Base-by-base conservation (phyloP, 2,329 filamentous ascomycete species). In the Bipolaris oryzae region DNA sequence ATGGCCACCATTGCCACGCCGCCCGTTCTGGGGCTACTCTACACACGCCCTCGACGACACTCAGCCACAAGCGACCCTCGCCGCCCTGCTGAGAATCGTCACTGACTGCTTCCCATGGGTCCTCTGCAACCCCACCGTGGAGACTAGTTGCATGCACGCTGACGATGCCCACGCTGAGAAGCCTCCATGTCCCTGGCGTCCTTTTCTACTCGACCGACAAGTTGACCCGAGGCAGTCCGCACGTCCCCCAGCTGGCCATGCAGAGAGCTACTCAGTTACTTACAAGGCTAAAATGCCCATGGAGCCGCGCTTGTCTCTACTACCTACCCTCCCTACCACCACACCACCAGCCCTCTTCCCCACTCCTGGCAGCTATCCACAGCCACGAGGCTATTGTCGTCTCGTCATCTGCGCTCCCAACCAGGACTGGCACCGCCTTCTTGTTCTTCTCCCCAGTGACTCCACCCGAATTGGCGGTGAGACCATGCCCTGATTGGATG, bases 391-490 rank as follows among this genome's bases (percentile, higher is more conserved):
- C 58, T 56, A 58, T 60, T 56, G 56, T 58, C 23, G 55, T 59
- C 61, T 64, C 69, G 68, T 69, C 67, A 70, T 68, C 58, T 61
- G 62, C 60, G 56, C 59, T 50, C 55, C 55, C 51, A 60, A 59
- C 57, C 57, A 58, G 38, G 44, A 55, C 62, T 58, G 65, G 65
- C 66, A 67, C 64, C 64, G 52, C 53, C 63, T 71, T 70, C 69
- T 67, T 68, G 62, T 71, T 70, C 69, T 67, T 68, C 66, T 68
- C 59, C 28, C 28, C 35, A 60, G 50, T 23, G 53, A 47, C 54
- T 62, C 62, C 53, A 63, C 58, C 49, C 54, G 61, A 72, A 74
- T 67, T 69, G 62, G 74, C 74, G 74, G 74, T 76, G 74, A 62
- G 64, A 57, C 60, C 64, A 49, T 25, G 28, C 52, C 61, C 51